Base-by-base conservation (phyloP, 352 stramenopile genomes). In the Pythium inflatum region DNA sequence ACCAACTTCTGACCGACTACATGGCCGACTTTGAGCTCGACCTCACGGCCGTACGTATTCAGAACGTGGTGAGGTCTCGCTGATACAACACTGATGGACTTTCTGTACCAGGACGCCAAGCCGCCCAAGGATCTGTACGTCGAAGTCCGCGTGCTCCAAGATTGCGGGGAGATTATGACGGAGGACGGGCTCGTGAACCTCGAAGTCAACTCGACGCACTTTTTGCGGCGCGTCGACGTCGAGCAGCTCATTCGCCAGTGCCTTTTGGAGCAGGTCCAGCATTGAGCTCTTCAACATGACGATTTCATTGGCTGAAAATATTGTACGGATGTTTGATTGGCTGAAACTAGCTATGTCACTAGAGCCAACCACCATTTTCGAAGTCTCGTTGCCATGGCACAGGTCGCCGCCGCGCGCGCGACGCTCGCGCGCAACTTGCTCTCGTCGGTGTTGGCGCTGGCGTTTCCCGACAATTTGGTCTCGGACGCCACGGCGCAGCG, bases 91-190 rank as follows among this genome's bases (percentile, higher is more conserved):
- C n/a, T 50, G 43, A 8, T 50, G 22, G 25, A 45, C 16, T 56
- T 5, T 56, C 3, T 38, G 27, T 56, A 31, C 25, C 46, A 96
- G 88, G 88, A 94, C 71, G 73, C 85, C 63, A 88, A 94, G 57
- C 92, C 92, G 24, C 92, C 92, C 8, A 96, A 96, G 78, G 91
- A 98, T 56, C 81, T 98, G 68, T 97, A 91, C 68, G 80, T 97
- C 14, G 88, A 97, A 75, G 90, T 98, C 54, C 90, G 90, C 58
- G 89, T 96, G 45, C 73, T 97, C 66, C 81, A 86, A 51, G 88
- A 96, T 71, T 96, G 89, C 59, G 89, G 88, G 55, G 92, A 97
- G 71, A 86, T 97, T 65, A 95, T 97, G 82, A 97, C 91, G 16
- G 91, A 97, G 70, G 94, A 85, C 70, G 92, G 87, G 6, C 61